phyloP scores from a whole-genome alignment of 2,329 filamentous ascomycete species.

The Fusarium guadeloupense region DNA sequence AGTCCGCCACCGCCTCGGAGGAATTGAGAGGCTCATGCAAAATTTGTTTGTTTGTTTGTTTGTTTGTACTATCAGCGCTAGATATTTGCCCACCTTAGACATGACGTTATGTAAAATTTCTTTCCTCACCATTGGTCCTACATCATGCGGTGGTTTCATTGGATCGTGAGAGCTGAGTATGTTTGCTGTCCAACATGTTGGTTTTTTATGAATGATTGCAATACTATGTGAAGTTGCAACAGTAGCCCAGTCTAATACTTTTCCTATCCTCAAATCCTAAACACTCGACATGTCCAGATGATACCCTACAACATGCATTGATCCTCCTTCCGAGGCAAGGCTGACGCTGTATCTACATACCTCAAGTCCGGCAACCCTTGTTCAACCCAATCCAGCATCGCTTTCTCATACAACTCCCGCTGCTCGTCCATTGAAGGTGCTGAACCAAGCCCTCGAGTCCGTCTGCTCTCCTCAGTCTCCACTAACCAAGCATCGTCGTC shows the following conservation, averaged over 20 bases:
- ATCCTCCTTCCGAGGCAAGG: not conserved
- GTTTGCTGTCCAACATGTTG: too few species aligned
- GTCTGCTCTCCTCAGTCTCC: slow-evolving; percentile 26
- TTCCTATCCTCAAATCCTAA: too few species aligned
- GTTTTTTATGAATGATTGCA: too few species aligned
- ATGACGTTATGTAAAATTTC: slow-evolving; percentile 21
- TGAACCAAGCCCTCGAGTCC: slow-evolving; percentile 5
- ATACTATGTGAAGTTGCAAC: too few species aligned
- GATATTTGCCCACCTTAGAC: slow-evolving; percentile 11
- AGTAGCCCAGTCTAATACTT: too few species aligned
- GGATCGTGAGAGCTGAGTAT: too few species aligned
- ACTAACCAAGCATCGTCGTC: slow-evolving; percentile 32
- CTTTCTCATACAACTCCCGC: slow-evolving; percentile 13
- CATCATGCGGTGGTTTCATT: not conserved
- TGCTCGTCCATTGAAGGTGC: slow-evolving; percentile 24
- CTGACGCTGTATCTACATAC: slow-evolving; percentile 16
- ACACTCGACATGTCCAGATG: too few species aligned
- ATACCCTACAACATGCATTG: slow-evolving; percentile 7
- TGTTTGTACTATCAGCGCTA: slow-evolving; percentile 18
- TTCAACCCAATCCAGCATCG: slow-evolving; percentile 26
- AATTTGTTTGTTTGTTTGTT: not conserved
- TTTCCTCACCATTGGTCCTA: not conserved
- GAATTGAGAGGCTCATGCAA: slow-evolving; percentile 10
- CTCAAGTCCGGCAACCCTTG: slow-evolving; percentile 30
- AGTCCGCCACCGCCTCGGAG: slow-evolving; percentile 39